Evolutionary conservation across 1,139 yeast species (phyloP).

Genomic region (Cylindricascospora bacillispora): DNA sequence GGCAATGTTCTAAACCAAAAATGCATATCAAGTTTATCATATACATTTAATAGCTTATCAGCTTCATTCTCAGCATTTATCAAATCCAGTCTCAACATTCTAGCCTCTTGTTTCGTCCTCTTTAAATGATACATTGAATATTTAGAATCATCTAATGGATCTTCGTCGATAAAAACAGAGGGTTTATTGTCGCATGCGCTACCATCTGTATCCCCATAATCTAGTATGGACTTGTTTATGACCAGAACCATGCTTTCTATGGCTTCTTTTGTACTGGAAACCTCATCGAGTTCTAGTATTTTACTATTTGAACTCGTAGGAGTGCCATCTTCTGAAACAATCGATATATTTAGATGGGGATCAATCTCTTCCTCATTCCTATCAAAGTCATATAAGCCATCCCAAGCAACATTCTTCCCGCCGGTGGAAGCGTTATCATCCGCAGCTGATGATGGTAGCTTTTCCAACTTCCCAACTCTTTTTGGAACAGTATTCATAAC

Average conservation of each 20-base stretch:
- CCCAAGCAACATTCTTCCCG: background rate
- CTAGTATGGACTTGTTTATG: no score
- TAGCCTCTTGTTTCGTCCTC: slow-evolving; percentile 56
- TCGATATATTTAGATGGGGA: slow-evolving; percentile 5
- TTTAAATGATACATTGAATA: slow-evolving; percentile 43
- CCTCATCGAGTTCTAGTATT: slow-evolving; percentile 3
- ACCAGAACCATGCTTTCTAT: slow-evolving; percentile 15
- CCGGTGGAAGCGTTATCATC: no score
- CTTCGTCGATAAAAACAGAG: slow-evolving; percentile 13
- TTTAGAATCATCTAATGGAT: slow-evolving; percentile 33
- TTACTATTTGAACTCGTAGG: background rate
- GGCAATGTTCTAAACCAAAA: slow-evolving; percentile 47
- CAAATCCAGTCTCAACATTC: slow-evolving; percentile 48
- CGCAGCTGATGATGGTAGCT: no score
- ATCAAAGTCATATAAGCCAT: slow-evolving; percentile 20
- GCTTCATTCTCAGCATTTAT: slow-evolving; percentile 38
- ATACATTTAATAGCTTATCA: slow-evolving; percentile 20
- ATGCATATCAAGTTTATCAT: slow-evolving; percentile 32
- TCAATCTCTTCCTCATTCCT: slow-evolving; percentile 15
- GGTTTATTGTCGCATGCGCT: slow-evolving; percentile 3
- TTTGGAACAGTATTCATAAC: no score
- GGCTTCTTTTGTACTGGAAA: slow-evolving; percentile 8
- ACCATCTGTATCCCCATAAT: slow-evolving; percentile 2
- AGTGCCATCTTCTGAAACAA: background rate
- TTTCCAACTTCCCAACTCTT: no score